Evolutionary conservation across 208 protist genomes (phyloP).

Genomic region (Leishmania turanica): DNA sequence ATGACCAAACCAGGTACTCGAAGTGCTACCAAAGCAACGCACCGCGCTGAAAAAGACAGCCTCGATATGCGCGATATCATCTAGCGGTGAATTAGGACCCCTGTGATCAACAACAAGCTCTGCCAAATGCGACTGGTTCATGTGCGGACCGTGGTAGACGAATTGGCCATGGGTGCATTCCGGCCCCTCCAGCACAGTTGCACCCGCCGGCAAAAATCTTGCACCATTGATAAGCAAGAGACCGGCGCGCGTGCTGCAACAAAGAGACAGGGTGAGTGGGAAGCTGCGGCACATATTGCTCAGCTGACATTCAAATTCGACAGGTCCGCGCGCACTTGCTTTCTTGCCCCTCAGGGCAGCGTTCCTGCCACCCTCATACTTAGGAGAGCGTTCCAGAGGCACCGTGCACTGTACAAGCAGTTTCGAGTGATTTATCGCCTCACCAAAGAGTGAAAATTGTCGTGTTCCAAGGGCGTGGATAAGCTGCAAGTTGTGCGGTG

Average conservation of each 20-base stretch:
- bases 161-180: slow-evolving; percentile 26
- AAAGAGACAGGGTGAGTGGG: slow-evolving; percentile 25
- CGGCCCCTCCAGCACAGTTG: slow-evolving; percentile 22
- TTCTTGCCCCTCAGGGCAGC: not conserved
- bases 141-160: slow-evolving; percentile 47
- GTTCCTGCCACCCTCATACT: no score
- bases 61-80: slow-evolving; percentile 12
- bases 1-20: slow-evolving; percentile 46
- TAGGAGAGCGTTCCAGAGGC: not conserved
- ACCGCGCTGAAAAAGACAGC: slow-evolving; percentile 29
- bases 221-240: slow-evolving; percentile 52
- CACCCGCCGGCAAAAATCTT: slow-evolving; percentile 16
- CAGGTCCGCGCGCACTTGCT: no score
- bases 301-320: slow-evolving; percentile 38
- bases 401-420: slow-evolving; percentile 8
- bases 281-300: slow-evolving; percentile 33
- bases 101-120: slow-evolving; percentile 26
- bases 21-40: slow-evolving; percentile 15
- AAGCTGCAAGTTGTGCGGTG: slow-evolving; percentile 12
- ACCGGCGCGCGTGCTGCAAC: slow-evolving; percentile 25
- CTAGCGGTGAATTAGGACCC: slow-evolving; percentile 12
- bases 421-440: not conserved
- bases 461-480: slow-evolving; percentile 23
- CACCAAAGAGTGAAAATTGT: slow-evolving; percentile 2
- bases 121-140: slow-evolving; percentile 47